Percentiles rank a stretch among this genome's conserved stretches.
Conservation (phyloP, 306 rosid genomes). For the Glycyrrhiza uralensis region DNA sequence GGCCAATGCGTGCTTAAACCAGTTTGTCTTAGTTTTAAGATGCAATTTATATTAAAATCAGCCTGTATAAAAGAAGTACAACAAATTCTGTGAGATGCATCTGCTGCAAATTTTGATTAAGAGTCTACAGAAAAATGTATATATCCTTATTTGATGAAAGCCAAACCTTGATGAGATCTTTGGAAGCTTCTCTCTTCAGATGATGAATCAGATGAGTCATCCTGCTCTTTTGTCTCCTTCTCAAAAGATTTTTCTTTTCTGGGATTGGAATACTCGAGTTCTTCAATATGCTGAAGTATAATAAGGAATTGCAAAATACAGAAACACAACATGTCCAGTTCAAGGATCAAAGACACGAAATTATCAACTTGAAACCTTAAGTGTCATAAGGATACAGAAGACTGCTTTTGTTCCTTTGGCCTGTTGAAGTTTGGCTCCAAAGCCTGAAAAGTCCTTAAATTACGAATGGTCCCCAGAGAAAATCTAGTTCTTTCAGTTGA, state of each 20-base stretch:
- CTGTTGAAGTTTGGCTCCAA: constrained; percentile 36
- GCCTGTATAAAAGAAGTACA: neutral
- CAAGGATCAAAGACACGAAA: constrained; percentile 13
- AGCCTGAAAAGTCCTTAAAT: constrained; percentile 43
- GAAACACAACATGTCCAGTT: constrained; percentile 27
- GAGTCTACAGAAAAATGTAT: constrained; percentile 20
- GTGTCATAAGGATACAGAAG: constrained; percentile 66
- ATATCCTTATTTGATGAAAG: constrained; percentile 25
- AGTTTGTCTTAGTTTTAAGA: neutral
- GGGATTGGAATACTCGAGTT: constrained; percentile 35
- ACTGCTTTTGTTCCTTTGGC: constrained; percentile 32
- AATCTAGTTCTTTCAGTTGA: constrained; percentile 32
- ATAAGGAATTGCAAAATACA: constrained; percentile 53
- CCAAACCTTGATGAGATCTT: constrained; percentile 50
- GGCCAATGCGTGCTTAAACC: neutral
- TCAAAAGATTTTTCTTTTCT: constrained; percentile 33
- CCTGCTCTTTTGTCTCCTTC: constrained; percentile 41
- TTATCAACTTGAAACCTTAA: constrained; percentile 20
- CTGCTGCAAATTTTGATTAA: constrained; percentile 14
- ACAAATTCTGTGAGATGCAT: neutral
- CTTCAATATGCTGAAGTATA: constrained; percentile 54
- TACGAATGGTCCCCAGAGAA: constrained; percentile 41
- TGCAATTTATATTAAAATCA: neutral
- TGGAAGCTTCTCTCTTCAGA: constrained; percentile 40
- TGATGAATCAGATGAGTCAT: constrained; percentile 53